A percentile compares a stretch with the other conserved stretches of the same genome.
Conservation (phyloP, 805 yeast genomes). For the Teunomyces stri region DNA sequence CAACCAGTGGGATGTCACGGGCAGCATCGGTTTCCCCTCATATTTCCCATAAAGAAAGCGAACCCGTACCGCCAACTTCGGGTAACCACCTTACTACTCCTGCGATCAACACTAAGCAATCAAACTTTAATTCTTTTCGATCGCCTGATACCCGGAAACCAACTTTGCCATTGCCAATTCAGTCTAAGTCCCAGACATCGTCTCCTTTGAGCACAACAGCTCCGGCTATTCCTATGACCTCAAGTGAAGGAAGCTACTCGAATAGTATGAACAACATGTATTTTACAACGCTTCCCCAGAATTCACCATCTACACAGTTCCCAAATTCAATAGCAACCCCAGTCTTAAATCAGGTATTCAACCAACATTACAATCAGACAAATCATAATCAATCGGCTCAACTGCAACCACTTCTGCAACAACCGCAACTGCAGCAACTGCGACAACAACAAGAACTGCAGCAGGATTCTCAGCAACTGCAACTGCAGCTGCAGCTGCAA, state of each 20-base stretch:
- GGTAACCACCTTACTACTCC: slow-evolving; percentile 7
- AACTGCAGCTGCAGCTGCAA: too few relatives aligned
- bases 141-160: slow-evolving; percentile 33
- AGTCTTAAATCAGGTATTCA: slow-evolving; percentile 32
- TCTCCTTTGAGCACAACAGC: slow-evolving; percentile 41
- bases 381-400: not conserved
- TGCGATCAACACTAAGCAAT: slow-evolving; percentile 18
- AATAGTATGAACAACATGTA: slow-evolving; percentile 11
- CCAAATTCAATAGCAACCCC: slow-evolving; percentile 29
- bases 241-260: not conserved
- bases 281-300: slow-evolving; percentile 26
- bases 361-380: slow-evolving; percentile 11
- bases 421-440: not conserved
- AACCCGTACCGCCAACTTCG: not conserved
- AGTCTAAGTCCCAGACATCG: slow-evolving; percentile 37
- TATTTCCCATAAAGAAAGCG: not conserved
- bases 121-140: slow-evolving; percentile 18
- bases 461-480: not conserved
- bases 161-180: slow-evolving; percentile 34
- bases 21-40: slow-evolving; percentile 1
- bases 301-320: slow-evolving; percentile 21
- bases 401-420: slow-evolving; percentile 4
- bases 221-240: slow-evolving; percentile 31
- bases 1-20: not conserved
- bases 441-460: not conserved